These are phyloP conservation scores for Trichosporon inkin DNA, from an alignment of 1,284 basidiomycete species.

Conservation along the genomic window DNA sequence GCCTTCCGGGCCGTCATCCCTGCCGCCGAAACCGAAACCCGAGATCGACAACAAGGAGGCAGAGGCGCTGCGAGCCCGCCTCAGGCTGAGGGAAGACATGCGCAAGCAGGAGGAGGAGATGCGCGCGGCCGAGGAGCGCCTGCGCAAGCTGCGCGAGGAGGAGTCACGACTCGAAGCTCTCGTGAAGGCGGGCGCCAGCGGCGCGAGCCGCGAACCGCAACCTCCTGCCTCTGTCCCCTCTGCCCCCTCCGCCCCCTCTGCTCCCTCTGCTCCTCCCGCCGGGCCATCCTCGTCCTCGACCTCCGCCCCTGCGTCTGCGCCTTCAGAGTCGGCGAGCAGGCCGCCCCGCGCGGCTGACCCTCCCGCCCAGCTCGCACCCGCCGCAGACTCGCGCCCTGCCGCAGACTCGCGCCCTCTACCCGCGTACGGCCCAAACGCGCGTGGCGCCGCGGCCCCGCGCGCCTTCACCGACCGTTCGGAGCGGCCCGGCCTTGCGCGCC, in stretches of 20 bases:
- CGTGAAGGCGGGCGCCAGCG: not conserved
- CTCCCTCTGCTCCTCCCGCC: too few species aligned
- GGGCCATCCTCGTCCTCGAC: too few species aligned
- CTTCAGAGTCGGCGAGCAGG: not conserved
- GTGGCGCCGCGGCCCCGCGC: not conserved
- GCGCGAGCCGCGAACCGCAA: not conserved
- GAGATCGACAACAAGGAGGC: slow-evolving; percentile 1
- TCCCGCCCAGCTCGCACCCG: not conserved
- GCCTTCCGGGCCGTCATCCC: not conserved
- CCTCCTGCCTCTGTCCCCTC: not conserved
- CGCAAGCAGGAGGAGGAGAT: slow-evolving; percentile 4
- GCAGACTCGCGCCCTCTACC: not conserved
- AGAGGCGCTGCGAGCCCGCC: not conserved
- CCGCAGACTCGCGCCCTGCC: not conserved
- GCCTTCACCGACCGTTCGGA: not conserved
- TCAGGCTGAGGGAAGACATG: not conserved
- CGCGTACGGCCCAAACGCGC: not conserved
- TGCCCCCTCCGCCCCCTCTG: not conserved
- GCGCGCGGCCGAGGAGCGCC: not conserved
- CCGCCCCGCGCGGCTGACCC: not conserved
- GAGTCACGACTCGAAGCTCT: not conserved
- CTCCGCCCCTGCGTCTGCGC: too few species aligned
- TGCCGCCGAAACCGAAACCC: not conserved
- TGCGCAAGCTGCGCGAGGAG: not conserved
- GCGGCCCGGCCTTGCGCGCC: not conserved